Evolutionary conservation across 1,139 yeast genomes (phyloP).

Genomic region (Yamadazyma atmosphaerica): DNA sequence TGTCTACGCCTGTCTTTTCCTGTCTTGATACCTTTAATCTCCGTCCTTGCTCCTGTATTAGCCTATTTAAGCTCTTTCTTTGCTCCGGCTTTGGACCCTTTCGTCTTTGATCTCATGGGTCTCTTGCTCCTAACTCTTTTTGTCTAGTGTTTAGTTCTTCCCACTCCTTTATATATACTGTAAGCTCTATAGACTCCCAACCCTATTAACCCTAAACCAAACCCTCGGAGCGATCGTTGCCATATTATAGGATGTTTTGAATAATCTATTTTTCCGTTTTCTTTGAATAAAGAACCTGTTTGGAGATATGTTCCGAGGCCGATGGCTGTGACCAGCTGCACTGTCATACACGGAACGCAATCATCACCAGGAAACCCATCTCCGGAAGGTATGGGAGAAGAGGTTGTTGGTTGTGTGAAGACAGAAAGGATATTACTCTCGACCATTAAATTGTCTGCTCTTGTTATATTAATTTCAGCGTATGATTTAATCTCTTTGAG

Average conservation of each 20-base stretch:
- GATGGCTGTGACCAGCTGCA: conserved; percentile 36
- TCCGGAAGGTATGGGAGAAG: background rate
- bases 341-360: conserved; percentile 43
- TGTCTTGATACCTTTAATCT: too few species aligned
- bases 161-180: conserved; percentile 10
- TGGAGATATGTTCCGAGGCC: conserved; percentile 39
- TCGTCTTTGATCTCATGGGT: too few species aligned
- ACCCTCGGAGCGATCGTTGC: conserved; percentile 35
- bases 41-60: too few species aligned
- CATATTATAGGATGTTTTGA: conserved; percentile 44
- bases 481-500: too few species aligned
- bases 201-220: conserved; percentile 36
- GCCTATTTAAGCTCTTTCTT: too few species aligned
- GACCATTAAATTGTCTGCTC: too few species aligned
- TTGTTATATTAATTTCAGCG: too few species aligned
- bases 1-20: too few species aligned
- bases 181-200: conserved; percentile 38
- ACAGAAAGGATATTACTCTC: background rate
- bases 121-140: background rate
- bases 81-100: too few species aligned
- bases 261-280: conserved; percentile 33
- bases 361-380: too few species aligned
- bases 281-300: conserved; percentile 32
- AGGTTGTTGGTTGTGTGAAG: background rate
- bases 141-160: too few species aligned